These are phyloP conservation scores for Litsea cubeba DNA, from an alignment of 164 flowering plant species.

Conservation along the genomic window DNA sequence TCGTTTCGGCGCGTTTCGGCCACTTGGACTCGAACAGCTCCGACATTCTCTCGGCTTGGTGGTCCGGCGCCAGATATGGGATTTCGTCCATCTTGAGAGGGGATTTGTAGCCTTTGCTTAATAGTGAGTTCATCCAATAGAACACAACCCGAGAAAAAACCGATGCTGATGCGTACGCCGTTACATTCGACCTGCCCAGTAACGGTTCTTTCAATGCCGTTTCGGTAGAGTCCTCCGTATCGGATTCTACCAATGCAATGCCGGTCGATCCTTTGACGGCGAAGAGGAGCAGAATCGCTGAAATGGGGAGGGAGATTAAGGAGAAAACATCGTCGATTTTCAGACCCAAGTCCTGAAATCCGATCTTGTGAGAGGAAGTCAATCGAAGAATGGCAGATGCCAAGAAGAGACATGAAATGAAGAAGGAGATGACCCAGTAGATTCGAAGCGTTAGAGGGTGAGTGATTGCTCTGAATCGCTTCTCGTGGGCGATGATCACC, in stretches of 20 bases:
- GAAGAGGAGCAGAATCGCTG: constrained; percentile 36
- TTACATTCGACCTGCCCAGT: constrained; percentile 31
- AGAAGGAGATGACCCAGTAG: constrained; percentile 56
- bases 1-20: constrained; percentile 60
- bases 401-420: constrained; percentile 35
- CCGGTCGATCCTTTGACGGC: constrained; percentile 76
- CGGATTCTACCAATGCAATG: constrained; percentile 15
- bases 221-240: constrained; percentile 13
- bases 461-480: constrained; percentile 47
- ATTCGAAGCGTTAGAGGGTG: constrained; percentile 68
- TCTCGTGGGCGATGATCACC: constrained; percentile 66
- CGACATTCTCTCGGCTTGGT: constrained; percentile 69
- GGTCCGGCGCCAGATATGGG: constrained; percentile 70
- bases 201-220: constrained; percentile 36
- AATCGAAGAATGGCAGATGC: constrained; percentile 46
- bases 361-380: constrained; percentile 10
- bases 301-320: constrained; percentile 38
- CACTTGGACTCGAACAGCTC: constrained; percentile 57
- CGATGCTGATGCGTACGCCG: constrained; percentile 63
- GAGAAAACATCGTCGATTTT: constrained; percentile 50
- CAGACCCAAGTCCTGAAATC: constrained; percentile 20
- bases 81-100: constrained; percentile 66
- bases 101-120: constrained; percentile 66
- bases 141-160: constrained; percentile 54
- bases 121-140: constrained; percentile 85